Base-by-base conservation (phyloP, 208 protist genomes). In the Acanthamoeba royreba region DNA sequence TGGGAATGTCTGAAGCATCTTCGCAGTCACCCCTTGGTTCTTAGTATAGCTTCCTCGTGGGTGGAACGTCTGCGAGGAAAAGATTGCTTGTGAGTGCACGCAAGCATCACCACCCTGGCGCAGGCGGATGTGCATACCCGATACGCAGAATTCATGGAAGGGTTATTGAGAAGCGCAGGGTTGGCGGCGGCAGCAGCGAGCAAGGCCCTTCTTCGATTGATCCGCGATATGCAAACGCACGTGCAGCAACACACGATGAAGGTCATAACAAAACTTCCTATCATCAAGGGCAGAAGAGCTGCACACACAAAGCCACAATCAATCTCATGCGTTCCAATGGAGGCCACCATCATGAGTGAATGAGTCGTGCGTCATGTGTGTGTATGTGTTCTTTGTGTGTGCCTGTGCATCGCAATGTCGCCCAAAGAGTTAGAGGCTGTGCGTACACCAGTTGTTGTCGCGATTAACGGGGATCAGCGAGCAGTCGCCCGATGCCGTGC, bases 221-320 rank as follows among this genome's bases (percentile, higher is more conserved):
- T 90, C 40, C 83, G 83, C 4, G 83, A 90, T n/a, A 90, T 69
- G 53, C 83, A 90, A 1, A 90, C 53, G 40, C 83, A 63, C 11
- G 53, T 72, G 40, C 46, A 90, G 52, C 83, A 90, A 53, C 83
- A 90, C 7, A 90, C 47, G 9, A 90, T 42, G 17, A 90, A 90
- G 31, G 33, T 46, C 53, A 69, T 90, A 13, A 69, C 83, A 19
- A 69, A 90, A 53, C 52, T 69, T 0, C 83, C 83, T 19, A 61
- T 90, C 83, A 90, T 72, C 83, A 90, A 28, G 25, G 83, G 83
- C 83, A 90, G 31, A 8, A 90, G n/a, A 17, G 83, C 83, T 90
- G 83, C 63, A 74, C 63, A 38, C 9, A 9, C 49, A 55, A 55
- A 55, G 49, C 13, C 9, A 9, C 9, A 22, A 22, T 58, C 15